A percentile compares a stretch with the other conserved stretches of the same genome.
These are phyloP conservation scores for Solanum gandarillasii DNA, from an alignment of 257 asterid genomes.

Conservation along the genomic window DNA sequence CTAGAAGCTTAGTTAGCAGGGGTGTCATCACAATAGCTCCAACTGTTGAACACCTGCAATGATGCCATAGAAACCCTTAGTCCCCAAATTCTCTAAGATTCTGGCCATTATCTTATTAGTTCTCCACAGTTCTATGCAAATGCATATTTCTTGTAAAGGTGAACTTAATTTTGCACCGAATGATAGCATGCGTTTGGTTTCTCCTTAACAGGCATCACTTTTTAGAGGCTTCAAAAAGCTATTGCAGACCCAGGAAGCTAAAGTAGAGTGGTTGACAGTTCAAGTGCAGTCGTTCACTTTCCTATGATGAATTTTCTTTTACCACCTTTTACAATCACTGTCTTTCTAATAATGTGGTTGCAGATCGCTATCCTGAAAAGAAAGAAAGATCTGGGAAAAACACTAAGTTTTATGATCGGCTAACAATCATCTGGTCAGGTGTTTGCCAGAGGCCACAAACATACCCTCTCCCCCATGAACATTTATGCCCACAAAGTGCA, in stretches of 20 bases:
- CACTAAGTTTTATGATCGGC: background rate
- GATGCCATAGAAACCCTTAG: constrained; percentile 1
- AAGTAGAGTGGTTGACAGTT: background rate
- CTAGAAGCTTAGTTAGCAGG: constrained; percentile 83
- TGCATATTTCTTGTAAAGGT: background rate
- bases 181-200: background rate
- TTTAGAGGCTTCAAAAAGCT: background rate
- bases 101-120: background rate
- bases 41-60: constrained; percentile 82
- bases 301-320: background rate
- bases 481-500: background rate
- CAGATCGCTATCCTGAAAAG: background rate
- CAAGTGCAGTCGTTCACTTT: background rate
- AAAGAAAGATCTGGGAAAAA: background rate
- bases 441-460: background rate
- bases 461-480: background rate
- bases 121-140: background rate
- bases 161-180: background rate
- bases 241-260: background rate
- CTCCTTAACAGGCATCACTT: background rate
- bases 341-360: background rate
- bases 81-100: background rate
- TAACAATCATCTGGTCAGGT: background rate
- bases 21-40: constrained; percentile 98
- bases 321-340: background rate